A percentile compares a stretch with the other conserved stretches of the same genome.
phyloP scores from a whole-genome alignment of 2,329 filamentous ascomycete genomes.

The Fonsecaea pedrosoi region DNA sequence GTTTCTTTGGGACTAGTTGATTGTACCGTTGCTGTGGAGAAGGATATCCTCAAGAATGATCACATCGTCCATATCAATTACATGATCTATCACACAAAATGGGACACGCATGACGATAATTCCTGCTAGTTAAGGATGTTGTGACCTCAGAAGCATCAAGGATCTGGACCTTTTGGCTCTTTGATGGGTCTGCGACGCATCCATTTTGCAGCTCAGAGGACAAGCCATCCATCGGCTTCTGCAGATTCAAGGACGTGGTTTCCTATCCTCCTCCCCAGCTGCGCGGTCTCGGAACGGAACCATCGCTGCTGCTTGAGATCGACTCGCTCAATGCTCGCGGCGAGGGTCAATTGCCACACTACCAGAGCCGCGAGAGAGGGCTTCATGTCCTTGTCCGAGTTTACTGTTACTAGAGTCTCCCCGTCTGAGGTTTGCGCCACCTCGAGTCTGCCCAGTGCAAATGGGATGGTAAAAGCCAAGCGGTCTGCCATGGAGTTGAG shows the following conservation, averaged over 20 bases:
- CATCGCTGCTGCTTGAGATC: constrained; percentile 34
- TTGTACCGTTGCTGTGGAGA: neutral
- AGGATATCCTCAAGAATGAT: neutral
- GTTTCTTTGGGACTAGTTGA: constrained; percentile 36
- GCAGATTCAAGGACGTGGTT: constrained; percentile 32
- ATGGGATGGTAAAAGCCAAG: constrained; percentile 22
- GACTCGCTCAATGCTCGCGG: constrained; percentile 33
- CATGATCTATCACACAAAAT: neutral
- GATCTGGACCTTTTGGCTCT: no score
- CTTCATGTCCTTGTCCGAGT: constrained; percentile 30
- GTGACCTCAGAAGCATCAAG: no score
- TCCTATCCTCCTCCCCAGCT: constrained; percentile 38
- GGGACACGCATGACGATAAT: no score
- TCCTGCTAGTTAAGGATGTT: no score
- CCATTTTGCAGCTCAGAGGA: no score
- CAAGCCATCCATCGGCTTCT: neutral
- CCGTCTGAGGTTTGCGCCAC: neutral
- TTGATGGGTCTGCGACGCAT: no score
- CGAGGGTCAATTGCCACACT: constrained; percentile 40
- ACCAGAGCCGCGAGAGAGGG: constrained; percentile 30
- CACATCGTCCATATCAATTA: neutral
- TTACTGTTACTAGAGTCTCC: constrained; percentile 50
- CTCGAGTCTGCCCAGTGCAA: constrained; percentile 21
- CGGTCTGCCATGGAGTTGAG: constrained; percentile 20
- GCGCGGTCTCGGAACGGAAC: constrained; percentile 38